Evolutionary conservation across 495 filamentous ascomycete genomes (phyloP), one percentile per base, ranked within the genome.

Genomic region (Penicilliopsis zonata): DNA sequence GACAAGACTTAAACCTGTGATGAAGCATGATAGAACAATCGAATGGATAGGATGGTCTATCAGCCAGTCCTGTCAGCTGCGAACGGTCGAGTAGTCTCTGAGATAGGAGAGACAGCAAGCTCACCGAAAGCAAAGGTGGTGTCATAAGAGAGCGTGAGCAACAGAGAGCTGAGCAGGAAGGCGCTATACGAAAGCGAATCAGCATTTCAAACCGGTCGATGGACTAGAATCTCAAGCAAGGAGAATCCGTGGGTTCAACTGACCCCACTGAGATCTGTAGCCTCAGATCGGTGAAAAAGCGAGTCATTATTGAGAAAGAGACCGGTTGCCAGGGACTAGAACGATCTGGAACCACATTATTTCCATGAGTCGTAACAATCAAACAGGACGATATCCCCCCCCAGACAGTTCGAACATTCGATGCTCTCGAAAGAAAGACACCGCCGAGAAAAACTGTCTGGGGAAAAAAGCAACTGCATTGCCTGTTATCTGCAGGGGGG

Each of bases 1-100:
- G 16, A 65, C 33, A 8, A 64, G 46, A 26, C 36, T 43, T 12
- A 45, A 16, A 12, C 53, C 63, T 10, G 52, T 41, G 18, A 62
- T 35, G 28, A 59, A 51, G 27, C 61, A 63, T 26, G 47, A 33
- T 6, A 64, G 33, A 5, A 60, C 42, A 10, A 49, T 48, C 13
- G 61, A 56, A 22, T 51, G 53, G 15, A 63, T 34, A 10, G 64
- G 63, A 28, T 57, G 60, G 37, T 60, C 64, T 70, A 27, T 27
- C 25, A 12, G 25, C 5, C 14, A 13, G 4, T 27, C 14, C 10
- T 27, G 25, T 27, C 25, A 27, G 25, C 14, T 13, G 10, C 25
- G 14, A n/a, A 27, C 4, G 25, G 4, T 27, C 4, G n/a, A 13
- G 25, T 27, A 27, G 25, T 13, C 10, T 23, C 21, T 23, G 21